Conservation (phyloP, 2,329 filamentous ascomycete species). For the Neonectria neomacrospora region DNA sequence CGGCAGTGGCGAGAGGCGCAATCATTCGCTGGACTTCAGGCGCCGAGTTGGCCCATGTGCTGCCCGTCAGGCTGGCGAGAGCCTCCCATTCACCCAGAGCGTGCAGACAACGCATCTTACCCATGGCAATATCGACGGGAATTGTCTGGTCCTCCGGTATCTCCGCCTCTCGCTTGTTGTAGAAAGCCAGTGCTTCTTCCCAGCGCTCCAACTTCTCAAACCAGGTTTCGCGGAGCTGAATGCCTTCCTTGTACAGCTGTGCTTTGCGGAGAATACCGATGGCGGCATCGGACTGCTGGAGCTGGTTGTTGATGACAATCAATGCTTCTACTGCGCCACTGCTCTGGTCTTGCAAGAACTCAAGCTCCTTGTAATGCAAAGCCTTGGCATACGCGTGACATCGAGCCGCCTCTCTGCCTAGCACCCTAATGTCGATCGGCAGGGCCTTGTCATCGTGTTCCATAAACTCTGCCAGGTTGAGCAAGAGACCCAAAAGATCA, state of each 20-base stretch:
- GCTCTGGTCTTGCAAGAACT: conserved; percentile 98
- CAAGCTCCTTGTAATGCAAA: conserved; percentile 97
- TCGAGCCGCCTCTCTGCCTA: conserved; percentile 93
- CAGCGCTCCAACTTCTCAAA: conserved; percentile 98
- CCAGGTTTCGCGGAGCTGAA: conserved; percentile 97
- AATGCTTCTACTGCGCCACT: conserved; percentile 94
- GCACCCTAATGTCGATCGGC: conserved; percentile 93
- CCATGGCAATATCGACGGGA: conserved; percentile 97
- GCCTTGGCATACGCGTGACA: conserved; percentile 99
- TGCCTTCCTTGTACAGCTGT: conserved; percentile 91
- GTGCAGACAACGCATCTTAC: conserved; percentile 98
- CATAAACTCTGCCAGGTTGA: conserved; percentile 99
- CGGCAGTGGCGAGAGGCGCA: conserved; percentile 91
- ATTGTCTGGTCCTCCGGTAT: conserved; percentile 65
- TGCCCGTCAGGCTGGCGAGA: conserved; percentile 86
- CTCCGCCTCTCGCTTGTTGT: conserved; percentile 84
- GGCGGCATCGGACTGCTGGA: conserved; percentile 97
- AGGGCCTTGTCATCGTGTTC: conserved; percentile 99
- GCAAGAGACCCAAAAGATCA: conserved; percentile 90
- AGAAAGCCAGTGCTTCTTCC: conserved; percentile 95
- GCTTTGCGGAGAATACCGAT: conserved; percentile 98
- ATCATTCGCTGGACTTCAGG: conserved; percentile 90
- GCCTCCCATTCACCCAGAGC: conserved; percentile 98
- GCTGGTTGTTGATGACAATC: conserved; percentile 99
- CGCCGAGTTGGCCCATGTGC: conserved; percentile 91